phyloP scores from a whole-genome alignment of 768 basidiomycete species.

The Tubosaeta sp. region DNA sequence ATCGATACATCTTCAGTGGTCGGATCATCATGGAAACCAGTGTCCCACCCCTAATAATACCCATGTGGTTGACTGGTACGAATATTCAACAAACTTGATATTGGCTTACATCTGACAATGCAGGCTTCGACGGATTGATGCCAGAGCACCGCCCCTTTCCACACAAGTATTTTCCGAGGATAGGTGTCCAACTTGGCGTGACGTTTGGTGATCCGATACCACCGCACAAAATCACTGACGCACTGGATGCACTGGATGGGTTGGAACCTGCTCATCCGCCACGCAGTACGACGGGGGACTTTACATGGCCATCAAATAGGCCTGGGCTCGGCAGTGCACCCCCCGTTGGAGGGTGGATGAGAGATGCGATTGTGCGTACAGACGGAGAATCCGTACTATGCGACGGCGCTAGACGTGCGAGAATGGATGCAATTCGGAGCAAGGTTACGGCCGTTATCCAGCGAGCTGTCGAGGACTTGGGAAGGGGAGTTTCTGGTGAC shows the following conservation, averaged over 20 bases:
- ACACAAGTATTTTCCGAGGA: slow-evolving; percentile 63
- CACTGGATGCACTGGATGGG: slow-evolving; percentile 12
- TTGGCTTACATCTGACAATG: neutral
- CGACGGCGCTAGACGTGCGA: slow-evolving; percentile 13
- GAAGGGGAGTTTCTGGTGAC: slow-evolving; percentile 45
- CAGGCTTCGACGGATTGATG: slow-evolving; percentile 87
- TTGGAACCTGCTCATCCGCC: neutral
- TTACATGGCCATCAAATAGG: neutral
- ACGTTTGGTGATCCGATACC: slow-evolving; percentile 78
- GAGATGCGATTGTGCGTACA: neutral
- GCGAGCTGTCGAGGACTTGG: slow-evolving; percentile 48
- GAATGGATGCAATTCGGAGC: slow-evolving; percentile 42
- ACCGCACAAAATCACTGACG: slow-evolving; percentile 30
- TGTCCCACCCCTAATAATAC: slow-evolving; percentile 74
- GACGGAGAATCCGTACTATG: neutral
- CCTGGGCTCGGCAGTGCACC: neutral
- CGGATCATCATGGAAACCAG: slow-evolving; percentile 73
- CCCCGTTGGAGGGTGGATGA: slow-evolving; percentile 14
- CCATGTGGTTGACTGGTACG: slow-evolving; percentile 90
- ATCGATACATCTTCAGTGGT: slow-evolving; percentile 46
- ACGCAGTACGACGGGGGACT: neutral
- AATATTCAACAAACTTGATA: neutral
- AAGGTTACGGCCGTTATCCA: slow-evolving; percentile 54
- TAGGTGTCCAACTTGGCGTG: slow-evolving; percentile 61
- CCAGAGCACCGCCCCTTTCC: slow-evolving; percentile 79